Base-by-base conservation (phyloP, 495 filamentous ascomycete species). In the Staphylotrichum tortipilum region DNA sequence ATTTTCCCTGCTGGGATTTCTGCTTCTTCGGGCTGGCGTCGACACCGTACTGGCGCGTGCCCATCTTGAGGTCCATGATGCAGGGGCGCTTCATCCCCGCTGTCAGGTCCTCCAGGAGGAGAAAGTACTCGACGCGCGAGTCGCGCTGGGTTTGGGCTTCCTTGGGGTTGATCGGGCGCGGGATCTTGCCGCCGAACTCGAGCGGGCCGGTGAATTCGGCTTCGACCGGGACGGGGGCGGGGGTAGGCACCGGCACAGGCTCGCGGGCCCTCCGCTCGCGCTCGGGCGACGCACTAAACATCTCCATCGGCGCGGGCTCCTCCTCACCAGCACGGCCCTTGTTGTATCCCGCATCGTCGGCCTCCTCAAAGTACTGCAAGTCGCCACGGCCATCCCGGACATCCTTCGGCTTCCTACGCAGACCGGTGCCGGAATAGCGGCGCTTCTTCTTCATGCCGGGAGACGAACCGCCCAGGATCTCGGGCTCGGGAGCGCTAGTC, bases 31-130 rank as follows among this genome's bases (percentile, higher is more conserved):
- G 83, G 42, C 76, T 79, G 8, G 92, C 92, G 52, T 96, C 90
- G n/a, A 96, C 78, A 12, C 92, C 92, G 66, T 96, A 96, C 63
- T 98, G 92, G 3, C 92, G 82, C n/a, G 92, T 98, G 10, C 92
- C 92, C 92, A 98, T 98, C 66, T 98, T 98, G 51, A 98, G 74
- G 66, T 98, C 92, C 57, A 98, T 83, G 34, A 96, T 92, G 67
- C 92, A 97, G 11, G 92, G 92, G 28, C 85, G 83, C 61, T 86
- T 87, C 91, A 98, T 96, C 29, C 92, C 92, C 6, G 92, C 87
- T 3, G 92, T 98, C 24, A 98, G 78, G 62, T 98, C 92, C 68
- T 98, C 92, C n/a, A 98, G 72, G 0, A 98, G 75, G 7, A 98
- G 74, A 66, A 98, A 98, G 58, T 90, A 91, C 61, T 95, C 86